These are phyloP conservation scores for Cercophora scortea DNA, from an alignment of 495 filamentous ascomycete species.

Conservation along the genomic window DNA sequence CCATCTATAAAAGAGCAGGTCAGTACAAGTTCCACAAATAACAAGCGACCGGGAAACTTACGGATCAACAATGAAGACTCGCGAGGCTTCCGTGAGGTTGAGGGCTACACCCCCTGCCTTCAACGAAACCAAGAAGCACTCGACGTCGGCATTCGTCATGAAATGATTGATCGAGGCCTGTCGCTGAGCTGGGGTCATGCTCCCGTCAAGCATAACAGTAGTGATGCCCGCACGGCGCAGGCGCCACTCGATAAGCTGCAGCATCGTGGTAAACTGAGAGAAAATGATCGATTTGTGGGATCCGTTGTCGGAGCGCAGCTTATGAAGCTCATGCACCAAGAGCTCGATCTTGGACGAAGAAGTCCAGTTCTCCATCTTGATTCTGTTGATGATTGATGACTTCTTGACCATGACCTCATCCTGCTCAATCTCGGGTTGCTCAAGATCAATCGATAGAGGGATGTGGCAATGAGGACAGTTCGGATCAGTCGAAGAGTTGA, in stretches of 20 bases:
- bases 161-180: slow-evolving; percentile 87
- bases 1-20: slow-evolving; percentile 48
- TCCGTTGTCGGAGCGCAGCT: slow-evolving; percentile 78
- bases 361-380: slow-evolving; percentile 95
- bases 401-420: slow-evolving; percentile 79
- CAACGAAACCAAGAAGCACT: slow-evolving; percentile 89
- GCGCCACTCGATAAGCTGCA: slow-evolving; percentile 95
- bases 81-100: slow-evolving; percentile 88
- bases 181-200: slow-evolving; percentile 87
- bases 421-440: slow-evolving; percentile 88
- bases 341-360: slow-evolving; percentile 97
- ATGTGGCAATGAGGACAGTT: slow-evolving; percentile 95
- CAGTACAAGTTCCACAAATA: slow-evolving; percentile 7
- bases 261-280: slow-evolving; percentile 95
- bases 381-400: slow-evolving; percentile 91
- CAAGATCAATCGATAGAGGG: slow-evolving; percentile 77
- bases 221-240: slow-evolving; percentile 90
- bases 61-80: slow-evolving; percentile 93
- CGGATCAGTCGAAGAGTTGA: slow-evolving; percentile 63
- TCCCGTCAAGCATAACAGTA: slow-evolving; percentile 93
- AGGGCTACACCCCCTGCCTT: slow-evolving; percentile 94
- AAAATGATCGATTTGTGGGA: slow-evolving; percentile 96
- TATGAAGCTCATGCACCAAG: slow-evolving; percentile 85
- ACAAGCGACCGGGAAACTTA: slow-evolving; percentile 41
- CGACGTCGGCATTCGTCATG: slow-evolving; percentile 87